Evolutionary conservation across 2,329 filamentous ascomycete genomes (phyloP).

Genomic region (Xylaria sp.): DNA sequence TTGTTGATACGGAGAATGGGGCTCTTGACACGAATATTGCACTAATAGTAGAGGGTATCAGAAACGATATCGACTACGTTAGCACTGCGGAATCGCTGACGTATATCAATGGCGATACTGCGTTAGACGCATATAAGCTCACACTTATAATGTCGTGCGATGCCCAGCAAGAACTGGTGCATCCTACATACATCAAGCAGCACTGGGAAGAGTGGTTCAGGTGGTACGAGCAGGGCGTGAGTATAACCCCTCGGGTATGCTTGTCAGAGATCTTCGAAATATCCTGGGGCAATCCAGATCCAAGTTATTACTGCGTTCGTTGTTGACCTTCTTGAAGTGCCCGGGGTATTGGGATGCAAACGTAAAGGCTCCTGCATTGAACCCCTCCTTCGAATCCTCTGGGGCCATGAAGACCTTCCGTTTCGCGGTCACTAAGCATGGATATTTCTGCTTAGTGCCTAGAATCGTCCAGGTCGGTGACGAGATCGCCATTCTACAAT

Average conservation of each 20-base stretch:
- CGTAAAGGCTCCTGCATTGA: conserved; percentile 12
- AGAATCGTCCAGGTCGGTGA: conserved; percentile 33
- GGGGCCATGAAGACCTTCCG: conserved; percentile 34
- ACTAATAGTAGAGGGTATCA: conserved; percentile 21
- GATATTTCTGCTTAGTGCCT: conserved; percentile 44
- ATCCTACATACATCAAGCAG: conserved; percentile 16
- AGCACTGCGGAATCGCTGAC: background rate
- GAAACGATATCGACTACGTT: conserved; percentile 28
- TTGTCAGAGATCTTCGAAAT: background rate
- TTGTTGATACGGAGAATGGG: conserved; percentile 22
- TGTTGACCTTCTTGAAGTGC: conserved; percentile 14
- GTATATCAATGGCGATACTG: conserved; percentile 33
- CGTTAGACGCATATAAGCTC: conserved; percentile 33
- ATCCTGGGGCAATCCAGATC: background rate
- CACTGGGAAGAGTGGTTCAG: conserved; percentile 33
- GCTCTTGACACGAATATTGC: conserved; percentile 19
- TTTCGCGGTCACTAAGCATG: conserved; percentile 42
- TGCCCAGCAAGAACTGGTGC: conserved; percentile 29
- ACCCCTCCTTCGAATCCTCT: conserved; percentile 35
- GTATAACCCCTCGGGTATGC: background rate
- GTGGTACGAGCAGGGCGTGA: conserved; percentile 35
- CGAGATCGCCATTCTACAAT: conserved; percentile 38
- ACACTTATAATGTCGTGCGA: conserved; percentile 36
- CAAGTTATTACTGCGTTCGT: background rate
- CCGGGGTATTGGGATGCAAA: conserved; percentile 31